phyloP scores from a whole-genome alignment of 805 yeast species.

The Candida jianshihensis region DNA sequence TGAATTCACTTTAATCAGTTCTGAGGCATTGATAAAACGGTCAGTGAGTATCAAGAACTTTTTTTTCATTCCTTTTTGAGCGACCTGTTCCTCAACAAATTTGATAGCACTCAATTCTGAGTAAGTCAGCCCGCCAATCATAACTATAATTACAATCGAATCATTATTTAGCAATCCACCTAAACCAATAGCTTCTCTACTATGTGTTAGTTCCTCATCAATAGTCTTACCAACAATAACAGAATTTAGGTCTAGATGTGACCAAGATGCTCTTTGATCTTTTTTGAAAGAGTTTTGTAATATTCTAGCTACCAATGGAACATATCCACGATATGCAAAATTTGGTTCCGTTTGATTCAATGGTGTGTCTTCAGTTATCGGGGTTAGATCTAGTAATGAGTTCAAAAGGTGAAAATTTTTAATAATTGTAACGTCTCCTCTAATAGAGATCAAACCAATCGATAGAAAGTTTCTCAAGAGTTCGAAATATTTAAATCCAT shows the following conservation, averaged over 20 bases:
- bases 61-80: conserved; percentile 28
- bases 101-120: conserved; percentile 74
- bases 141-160: conserved; percentile 37
- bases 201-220: conserved; percentile 20
- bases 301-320: conserved; percentile 67
- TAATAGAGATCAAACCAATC: conserved; percentile 33
- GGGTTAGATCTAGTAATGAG: conserved; percentile 43
- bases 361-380: conserved; percentile 18
- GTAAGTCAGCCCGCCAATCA: conserved; percentile 82
- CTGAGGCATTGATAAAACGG: conserved; percentile 38
- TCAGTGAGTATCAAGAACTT: conserved; percentile 41
- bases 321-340: conserved; percentile 73
- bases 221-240: conserved; percentile 28
- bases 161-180: conserved; percentile 17
- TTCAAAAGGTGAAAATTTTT: conserved; percentile 26
- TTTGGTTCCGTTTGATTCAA: conserved; percentile 41
- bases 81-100: conserved; percentile 42
- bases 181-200: conserved; percentile 5
- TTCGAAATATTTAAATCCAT: conserved; percentile 50
- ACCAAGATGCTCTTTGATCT: conserved; percentile 27
- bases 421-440: conserved; percentile 27
- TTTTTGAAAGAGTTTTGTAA: conserved; percentile 57
- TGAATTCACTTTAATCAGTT: conserved; percentile 18
- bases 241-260: conserved; percentile 30
- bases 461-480: conserved; percentile 42